Evolutionary conservation across 805 yeast genomes (phyloP).

Genomic region (Debaryomyces castellii): DNA sequence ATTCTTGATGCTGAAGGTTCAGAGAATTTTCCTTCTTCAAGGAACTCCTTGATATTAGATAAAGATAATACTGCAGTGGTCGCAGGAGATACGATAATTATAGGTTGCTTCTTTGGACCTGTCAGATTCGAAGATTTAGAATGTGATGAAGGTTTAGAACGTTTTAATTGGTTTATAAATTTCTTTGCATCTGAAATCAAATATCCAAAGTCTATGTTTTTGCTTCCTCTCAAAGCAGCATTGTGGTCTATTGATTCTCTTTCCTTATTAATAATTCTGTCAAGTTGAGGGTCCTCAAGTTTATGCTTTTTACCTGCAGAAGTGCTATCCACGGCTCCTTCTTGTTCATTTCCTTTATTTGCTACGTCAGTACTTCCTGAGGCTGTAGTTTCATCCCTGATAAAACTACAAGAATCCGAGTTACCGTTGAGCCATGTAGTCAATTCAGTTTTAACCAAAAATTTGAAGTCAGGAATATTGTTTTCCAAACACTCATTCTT

Average conservation of each 20-base stretch:
- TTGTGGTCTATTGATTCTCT: constrained; percentile 57
- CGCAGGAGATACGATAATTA: constrained; percentile 45
- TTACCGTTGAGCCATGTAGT: constrained; percentile 78
- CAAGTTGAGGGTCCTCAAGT: constrained; percentile 49
- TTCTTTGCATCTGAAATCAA: constrained; percentile 66
- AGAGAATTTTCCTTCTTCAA: constrained; percentile 69
- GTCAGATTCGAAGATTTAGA: constrained; percentile 7
- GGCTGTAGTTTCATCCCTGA: constrained; percentile 14
- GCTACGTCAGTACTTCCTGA: not conserved
- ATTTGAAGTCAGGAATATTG: constrained; percentile 69
- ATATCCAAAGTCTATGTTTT: constrained; percentile 64
- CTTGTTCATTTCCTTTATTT: not conserved
- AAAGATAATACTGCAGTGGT: constrained; percentile 42
- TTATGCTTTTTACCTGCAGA: constrained; percentile 21
- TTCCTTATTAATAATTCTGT: constrained; percentile 47
- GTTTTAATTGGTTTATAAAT: constrained; percentile 52
- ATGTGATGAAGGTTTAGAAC: constrained; percentile 13
- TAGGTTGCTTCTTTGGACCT: constrained; percentile 37
- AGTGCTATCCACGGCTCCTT: not conserved
- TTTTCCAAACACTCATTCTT: constrained; percentile 66
- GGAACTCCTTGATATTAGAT: constrained; percentile 40
- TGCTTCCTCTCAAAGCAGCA: constrained; percentile 62
- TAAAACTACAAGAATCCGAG: constrained; percentile 54
- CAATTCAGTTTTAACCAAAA: constrained; percentile 82
- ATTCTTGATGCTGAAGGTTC: constrained; percentile 47